Percentiles rank a stretch among this genome's conserved stretches.
Conservation (phyloP, 208 protist species). For the Acanthamoeba lenticulata region DNA sequence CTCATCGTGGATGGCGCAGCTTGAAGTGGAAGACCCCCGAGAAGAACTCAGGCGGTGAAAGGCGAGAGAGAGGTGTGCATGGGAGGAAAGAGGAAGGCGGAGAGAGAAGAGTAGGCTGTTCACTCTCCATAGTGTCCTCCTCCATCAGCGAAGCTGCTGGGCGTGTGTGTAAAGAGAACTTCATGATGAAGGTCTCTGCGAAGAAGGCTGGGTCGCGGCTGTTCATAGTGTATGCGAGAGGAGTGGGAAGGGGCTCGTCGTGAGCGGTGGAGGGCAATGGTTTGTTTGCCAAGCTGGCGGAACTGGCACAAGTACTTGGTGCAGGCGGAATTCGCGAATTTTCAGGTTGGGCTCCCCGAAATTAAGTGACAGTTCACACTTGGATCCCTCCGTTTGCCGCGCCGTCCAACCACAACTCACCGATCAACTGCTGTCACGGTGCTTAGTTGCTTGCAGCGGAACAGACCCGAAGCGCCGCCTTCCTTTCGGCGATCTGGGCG, state of each 20-base stretch:
- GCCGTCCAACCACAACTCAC: background rate
- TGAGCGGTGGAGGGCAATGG: background rate
- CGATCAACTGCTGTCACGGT: too few species aligned
- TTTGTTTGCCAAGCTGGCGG: too few species aligned
- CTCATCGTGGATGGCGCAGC: background rate
- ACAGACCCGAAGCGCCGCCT: too few species aligned
- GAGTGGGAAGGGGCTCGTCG: background rate
- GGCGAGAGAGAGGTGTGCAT: background rate
- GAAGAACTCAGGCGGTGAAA: background rate
- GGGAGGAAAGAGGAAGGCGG: background rate
- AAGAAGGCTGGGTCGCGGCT: background rate
- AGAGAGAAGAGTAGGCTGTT: background rate
- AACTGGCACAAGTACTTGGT: too few species aligned
- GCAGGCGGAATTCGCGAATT: background rate
- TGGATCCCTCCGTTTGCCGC: background rate
- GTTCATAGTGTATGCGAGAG: background rate
- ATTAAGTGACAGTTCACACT: background rate
- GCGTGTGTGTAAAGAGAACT: too few species aligned
- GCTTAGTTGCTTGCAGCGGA: too few species aligned
- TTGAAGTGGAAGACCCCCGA: conserved; percentile 14
- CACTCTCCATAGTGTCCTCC: background rate
- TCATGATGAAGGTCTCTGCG: conserved; percentile 16
- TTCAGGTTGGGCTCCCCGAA: background rate
- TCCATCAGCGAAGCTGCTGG: background rate
- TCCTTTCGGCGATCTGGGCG: too few species aligned